Evolutionary conservation across 1,139 yeast species (phyloP), one percentile per base, ranked within the genome.

Genomic region (Kluyveromyces sp.): DNA sequence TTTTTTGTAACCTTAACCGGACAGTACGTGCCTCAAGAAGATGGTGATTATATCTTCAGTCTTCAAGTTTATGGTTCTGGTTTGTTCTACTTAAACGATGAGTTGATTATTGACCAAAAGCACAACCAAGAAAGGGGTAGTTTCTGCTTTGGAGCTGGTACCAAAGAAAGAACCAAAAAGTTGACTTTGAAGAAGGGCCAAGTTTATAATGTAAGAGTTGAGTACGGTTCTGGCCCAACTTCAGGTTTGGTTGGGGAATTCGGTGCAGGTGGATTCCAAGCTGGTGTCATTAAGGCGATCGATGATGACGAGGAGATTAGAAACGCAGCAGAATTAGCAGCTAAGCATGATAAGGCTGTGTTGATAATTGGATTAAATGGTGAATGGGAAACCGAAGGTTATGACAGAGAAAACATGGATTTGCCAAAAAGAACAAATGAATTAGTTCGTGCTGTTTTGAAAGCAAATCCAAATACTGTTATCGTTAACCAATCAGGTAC

Each of bases 401-500:
- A 65, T 53, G 78, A 76, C 55, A 65, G 81, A 53, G 61, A 61
- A 15, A 59, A 59, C 43, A 49, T 61, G 43, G 31, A 69, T 60
- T 46, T 77, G 31, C 84, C 85, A 39, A 75, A 75, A 8, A 60
- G 65, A 47, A 72, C 78, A 37, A 71, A 77, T 50, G 66, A 69
- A 40, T 66, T 79, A 47, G 69, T 79, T 28, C 63, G 58, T 31
- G 76, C 70, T 34, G 72, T 79, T 25, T 48, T 69, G 34, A 66
- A 66, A 41, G 82, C 68, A 40, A 78, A 78, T 55, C 71, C 73
- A 36, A 75, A 78, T 56, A 70, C 75, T 7, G 72, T 77, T 26
- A 67, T 79, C 41, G 81, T 79, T 28, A 73, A 77, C 61, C 83
- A 79, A 59, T 72, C 81, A 2, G 85, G 85, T 45, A 71, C 82